phyloP scores from a whole-genome alignment of 176 grass and related monocot genomes.

The Oryza coarctata region DNA sequence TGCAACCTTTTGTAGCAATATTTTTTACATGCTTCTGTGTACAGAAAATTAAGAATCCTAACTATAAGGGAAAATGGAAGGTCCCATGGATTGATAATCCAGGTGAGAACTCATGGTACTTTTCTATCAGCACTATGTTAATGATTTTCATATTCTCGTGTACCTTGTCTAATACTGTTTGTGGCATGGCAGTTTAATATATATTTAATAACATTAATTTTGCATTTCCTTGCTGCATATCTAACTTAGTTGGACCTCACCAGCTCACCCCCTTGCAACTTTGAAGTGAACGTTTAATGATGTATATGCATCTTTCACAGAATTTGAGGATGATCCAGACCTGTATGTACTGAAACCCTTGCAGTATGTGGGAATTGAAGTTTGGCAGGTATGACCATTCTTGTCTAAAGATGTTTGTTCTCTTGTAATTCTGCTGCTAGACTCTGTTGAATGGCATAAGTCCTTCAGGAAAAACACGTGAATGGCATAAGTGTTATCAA shows the following conservation, averaged over 20 bases:
- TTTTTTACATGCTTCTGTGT: constrained; percentile 23
- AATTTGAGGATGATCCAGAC: constrained; percentile 99
- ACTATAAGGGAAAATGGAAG: constrained; percentile 99
- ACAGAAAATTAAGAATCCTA: constrained; percentile 99
- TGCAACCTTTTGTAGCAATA: not conserved
- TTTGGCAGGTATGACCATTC: constrained; percentile 78
- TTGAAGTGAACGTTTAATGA: not conserved
- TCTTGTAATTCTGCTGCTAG: not conserved
- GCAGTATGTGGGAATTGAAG: constrained; percentile 88
- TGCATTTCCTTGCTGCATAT: constrained; percentile 2
- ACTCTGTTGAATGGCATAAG: not conserved
- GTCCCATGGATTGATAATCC: constrained; percentile 97
- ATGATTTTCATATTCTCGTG: not conserved
- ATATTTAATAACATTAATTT: not conserved
- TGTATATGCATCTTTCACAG: constrained; percentile 47
- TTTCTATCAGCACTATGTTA: constrained; percentile 6
- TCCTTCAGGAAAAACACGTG: not conserved
- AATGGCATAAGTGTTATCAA: not conserved
- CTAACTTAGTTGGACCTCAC: constrained; percentile 24
- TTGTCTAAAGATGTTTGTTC: not conserved
- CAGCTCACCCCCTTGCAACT: not conserved
- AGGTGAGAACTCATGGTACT: constrained; percentile 48
- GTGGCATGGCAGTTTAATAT: not conserved
- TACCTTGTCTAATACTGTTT: constrained; percentile 19
- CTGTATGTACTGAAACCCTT: constrained; percentile 94